phyloP scores from a whole-genome alignment of 768 basidiomycete genomes.

The Leccinum pellstonianum region DNA sequence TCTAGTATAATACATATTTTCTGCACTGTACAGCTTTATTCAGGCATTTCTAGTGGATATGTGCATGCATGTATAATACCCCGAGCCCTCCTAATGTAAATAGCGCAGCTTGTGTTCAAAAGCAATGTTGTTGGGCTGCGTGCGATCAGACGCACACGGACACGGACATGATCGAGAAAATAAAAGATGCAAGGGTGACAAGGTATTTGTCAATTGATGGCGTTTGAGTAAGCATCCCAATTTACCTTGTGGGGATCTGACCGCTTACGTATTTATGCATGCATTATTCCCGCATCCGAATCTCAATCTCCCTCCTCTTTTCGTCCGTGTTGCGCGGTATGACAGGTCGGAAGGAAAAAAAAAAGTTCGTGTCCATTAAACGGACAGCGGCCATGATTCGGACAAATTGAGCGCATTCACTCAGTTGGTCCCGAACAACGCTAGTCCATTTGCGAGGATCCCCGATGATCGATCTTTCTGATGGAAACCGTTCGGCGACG shows the following conservation, averaged over 20 bases:
- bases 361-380: not conserved
- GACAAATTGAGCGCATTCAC: slow-evolving; percentile 2
- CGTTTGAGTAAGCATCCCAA: slow-evolving; percentile 28
- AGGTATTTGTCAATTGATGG: slow-evolving; percentile 33
- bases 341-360: slow-evolving; percentile 5
- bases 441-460: slow-evolving; percentile 25
- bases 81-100: slow-evolving; percentile 31
- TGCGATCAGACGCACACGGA: slow-evolving; percentile 7
- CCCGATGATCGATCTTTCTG: slow-evolving; percentile 28
- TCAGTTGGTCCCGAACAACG: slow-evolving; percentile 9
- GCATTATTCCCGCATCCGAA: slow-evolving; percentile 8
- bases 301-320: slow-evolving; percentile 11
- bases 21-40: slow-evolving; percentile 36
- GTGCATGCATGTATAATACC: slow-evolving; percentile 40
- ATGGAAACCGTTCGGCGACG: slow-evolving; percentile 25
- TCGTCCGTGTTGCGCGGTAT: slow-evolving; percentile 9
- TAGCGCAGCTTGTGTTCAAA: slow-evolving; percentile 21
- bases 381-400: not conserved
- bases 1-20: slow-evolving; percentile 35
- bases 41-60: slow-evolving; percentile 37
- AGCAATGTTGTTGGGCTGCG: not conserved
- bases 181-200: slow-evolving; percentile 10
- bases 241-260: slow-evolving; percentile 35
- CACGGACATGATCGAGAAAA: slow-evolving; percentile 16
- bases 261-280: slow-evolving; percentile 26